Evolutionary conservation across 2,329 filamentous ascomycete species (phyloP), one percentile per base, ranked within the genome.

Genomic region (Trichoderma harzianum): DNA sequence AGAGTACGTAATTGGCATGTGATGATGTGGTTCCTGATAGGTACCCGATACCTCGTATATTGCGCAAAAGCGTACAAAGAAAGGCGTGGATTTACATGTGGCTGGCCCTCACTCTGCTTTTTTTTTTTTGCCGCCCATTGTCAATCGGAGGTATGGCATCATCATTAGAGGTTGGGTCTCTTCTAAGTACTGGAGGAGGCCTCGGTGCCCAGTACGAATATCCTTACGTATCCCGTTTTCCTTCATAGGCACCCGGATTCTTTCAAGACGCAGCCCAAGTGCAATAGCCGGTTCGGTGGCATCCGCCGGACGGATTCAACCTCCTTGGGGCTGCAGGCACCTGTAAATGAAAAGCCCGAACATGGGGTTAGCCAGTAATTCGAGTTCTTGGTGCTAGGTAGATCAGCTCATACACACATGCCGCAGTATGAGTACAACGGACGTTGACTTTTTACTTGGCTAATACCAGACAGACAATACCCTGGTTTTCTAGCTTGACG

Each of bases 41-140:
- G 64, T 67, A 67, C 34, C 14, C 34, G 24, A 55, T 67, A 67
- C 64, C 24, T 67, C 51, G 43, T 28, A 51, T 65, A 30, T 6
- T 53, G n/a, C 47, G 43, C 47, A 53, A 53, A 53, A 3, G 18
- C 7, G 62, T 64, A 5, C 39, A 51, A 30, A n/a, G 21, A 30
- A 67, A 58, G 64, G 51, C 64, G 64, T 67, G 61, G 26, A 43
- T 57, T 57, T 57, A 53, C 64, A 67, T 67, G 64, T 67, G 64
- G 32, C 64, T 34, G 57, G 18, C 28, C 18, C 57, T 60, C 30
- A 14, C 26, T 34, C 30, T n/a, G 47, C 28, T 24, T 28, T 55
- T 66, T 57, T 66, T 7, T 55, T 66, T 58, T 67, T 28, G 16
- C 24, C 21, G 57, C 34, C 61, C 26, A 12, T 55, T 55, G 30